Conservation (phyloP, 164 flowering plant genomes). For the Vitis labrusca region DNA sequence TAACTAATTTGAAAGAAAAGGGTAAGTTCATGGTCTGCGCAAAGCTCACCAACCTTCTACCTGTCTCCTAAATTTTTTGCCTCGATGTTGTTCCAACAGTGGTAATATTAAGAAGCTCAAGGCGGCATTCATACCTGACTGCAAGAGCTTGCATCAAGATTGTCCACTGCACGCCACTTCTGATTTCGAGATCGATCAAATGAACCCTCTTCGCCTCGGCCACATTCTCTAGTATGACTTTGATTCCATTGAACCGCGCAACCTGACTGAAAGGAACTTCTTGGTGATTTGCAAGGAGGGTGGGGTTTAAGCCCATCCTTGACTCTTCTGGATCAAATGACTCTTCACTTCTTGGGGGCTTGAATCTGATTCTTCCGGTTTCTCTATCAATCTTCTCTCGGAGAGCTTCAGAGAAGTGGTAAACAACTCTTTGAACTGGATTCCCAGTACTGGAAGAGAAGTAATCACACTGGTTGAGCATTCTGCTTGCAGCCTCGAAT, state of each 20-base stretch:
- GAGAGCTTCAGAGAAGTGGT: conserved; percentile 53
- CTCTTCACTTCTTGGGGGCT: conserved; percentile 9
- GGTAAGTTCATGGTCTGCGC: conserved; percentile 35
- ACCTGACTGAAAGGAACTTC: conserved; percentile 36
- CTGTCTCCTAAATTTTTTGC: conserved; percentile 25
- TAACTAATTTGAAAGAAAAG: conserved; percentile 29
- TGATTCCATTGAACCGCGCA: conserved; percentile 44
- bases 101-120: conserved; percentile 53
- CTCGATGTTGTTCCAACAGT: conserved; percentile 28
- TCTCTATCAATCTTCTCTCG: conserved; percentile 48
- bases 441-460: conserved; percentile 38
- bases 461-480: conserved; percentile 39
- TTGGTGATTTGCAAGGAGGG: conserved; percentile 23
- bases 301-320: conserved; percentile 16
- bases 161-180: conserved; percentile 39
- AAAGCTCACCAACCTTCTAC: conserved; percentile 32
- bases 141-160: conserved; percentile 58
- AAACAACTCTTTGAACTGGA: conserved; percentile 50
- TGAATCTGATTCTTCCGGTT: conserved; percentile 29
- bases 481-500: conserved; percentile 37
- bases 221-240: conserved; percentile 46
- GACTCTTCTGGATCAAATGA: conserved; percentile 21
- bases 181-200: conserved; percentile 45
- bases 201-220: conserved; percentile 40
- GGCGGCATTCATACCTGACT: conserved; percentile 13